Evolutionary conservation across 1,284 basidiomycete genomes (phyloP), one percentile per base, ranked within the genome.

Genomic region (Sporisorium graminicola): DNA sequence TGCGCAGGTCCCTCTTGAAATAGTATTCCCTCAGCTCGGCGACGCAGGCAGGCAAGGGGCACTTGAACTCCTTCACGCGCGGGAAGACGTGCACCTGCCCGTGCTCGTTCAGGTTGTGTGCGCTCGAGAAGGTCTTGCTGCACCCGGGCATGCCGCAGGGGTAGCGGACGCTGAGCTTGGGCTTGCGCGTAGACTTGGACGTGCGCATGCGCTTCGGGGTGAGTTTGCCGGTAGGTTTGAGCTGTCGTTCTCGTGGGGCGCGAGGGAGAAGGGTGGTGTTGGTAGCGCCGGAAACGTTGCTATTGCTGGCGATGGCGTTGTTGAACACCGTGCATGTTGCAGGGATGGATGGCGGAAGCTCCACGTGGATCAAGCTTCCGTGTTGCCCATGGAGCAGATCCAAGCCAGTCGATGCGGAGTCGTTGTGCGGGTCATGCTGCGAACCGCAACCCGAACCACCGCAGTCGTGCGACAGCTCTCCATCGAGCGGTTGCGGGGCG

Each of bases 21-120:
- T 47, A 61, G 26, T 65, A 67, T 18, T 31, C 55, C 5, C 31
- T 9, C 13, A 4, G 6, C 14, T 16, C 13, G 24, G 26, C 14
- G 3, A 7, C 22, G 47, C 65, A 68, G 0, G n/a, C 24, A 0
- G 13, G 16, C 14, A 29, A 0, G 5, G 20, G 35, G 29, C 58
- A 54, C 24, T 24, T 16, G 46, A 42, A 58, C 20, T 22, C 26
- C 4, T 50, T 44, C 10, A n/a, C n/a, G 3, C 69, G 58, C 5
- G 55, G 44, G 1, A 1, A 22, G 6, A 8, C 24, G 35, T 72
- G 69, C 27, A 56, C 43, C 24, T 63, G 58, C 1, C 20, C 7
- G 26, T 74, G 71, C 35, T 74, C 62, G 42, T 47, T 44, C 22
- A 69, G 42, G 26, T 74, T 74, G 43, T 69, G 65, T 2, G 29